A percentile compares a stretch with the other conserved stretches of the same genome.
Conservation (phyloP, 2,329 filamentous ascomycete species). For the Colletotrichum graminicola region DNA sequence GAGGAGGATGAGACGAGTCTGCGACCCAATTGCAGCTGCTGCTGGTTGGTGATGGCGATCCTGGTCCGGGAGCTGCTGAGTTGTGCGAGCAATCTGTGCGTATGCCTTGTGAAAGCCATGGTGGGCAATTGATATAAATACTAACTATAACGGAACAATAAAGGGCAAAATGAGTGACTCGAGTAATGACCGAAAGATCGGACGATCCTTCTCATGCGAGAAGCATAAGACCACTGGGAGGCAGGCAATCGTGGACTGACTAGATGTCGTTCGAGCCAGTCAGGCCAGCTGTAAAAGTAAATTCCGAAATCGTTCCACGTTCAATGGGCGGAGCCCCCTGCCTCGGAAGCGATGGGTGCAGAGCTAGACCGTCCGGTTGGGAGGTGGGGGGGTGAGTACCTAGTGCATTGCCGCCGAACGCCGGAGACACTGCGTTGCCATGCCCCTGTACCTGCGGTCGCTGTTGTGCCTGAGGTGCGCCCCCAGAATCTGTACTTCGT, state of each 20-base stretch:
- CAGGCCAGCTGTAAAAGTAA: conserved; percentile 42
- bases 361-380: conserved; percentile 9
- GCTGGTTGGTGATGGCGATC: conserved; percentile 27
- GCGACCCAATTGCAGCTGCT: conserved; percentile 33
- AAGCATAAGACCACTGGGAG: conserved; percentile 35
- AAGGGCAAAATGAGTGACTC: conserved; percentile 30
- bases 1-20: conserved; percentile 40
- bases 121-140: conserved; percentile 30
- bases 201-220: conserved; percentile 34
- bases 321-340: conserved; percentile 30
- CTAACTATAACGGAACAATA: conserved; percentile 11
- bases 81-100: conserved; percentile 39
- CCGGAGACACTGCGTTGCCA: conserved; percentile 22
- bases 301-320: conserved; percentile 41
- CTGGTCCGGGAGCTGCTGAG: conserved; percentile 26
- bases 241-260: conserved; percentile 39
- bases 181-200: conserved; percentile 29
- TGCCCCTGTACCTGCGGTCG: too few species aligned
- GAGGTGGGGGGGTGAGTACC: conserved; percentile 32
- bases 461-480: conserved; percentile 18
- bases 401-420: conserved; percentile 33
- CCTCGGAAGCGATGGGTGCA: conserved; percentile 25
- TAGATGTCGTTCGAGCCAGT: conserved; percentile 38
- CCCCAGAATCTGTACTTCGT: background rate
- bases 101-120: conserved; percentile 30